Evolutionary conservation across 768 basidiomycete species (phyloP).

Genomic region (Termitomyces eurrhizus): DNA sequence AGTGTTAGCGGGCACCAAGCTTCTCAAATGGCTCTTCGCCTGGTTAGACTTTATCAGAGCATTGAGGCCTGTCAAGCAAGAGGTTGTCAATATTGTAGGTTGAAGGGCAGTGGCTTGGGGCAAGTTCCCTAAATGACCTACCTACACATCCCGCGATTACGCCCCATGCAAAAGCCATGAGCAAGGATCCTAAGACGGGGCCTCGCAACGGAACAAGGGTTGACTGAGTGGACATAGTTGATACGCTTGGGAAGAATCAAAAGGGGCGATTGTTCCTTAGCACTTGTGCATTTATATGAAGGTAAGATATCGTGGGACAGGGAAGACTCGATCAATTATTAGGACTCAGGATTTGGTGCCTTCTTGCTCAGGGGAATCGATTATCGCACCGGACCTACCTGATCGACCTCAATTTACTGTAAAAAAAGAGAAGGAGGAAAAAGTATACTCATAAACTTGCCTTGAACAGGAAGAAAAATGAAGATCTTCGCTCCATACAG

Average conservation of each 20-base stretch:
- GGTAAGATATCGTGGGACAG: neutral
- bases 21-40: conserved; percentile 28
- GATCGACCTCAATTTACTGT: neutral
- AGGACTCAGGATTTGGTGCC: neutral
- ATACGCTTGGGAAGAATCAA: neutral
- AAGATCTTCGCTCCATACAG: neutral
- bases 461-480: neutral
- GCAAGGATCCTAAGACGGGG: conserved; percentile 13
- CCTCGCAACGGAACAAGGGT: conserved; percentile 10
- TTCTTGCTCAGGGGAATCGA: neutral
- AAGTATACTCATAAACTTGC: neutral
- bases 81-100: neutral
- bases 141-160: conserved; percentile 20
- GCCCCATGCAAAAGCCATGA: conserved; percentile 19
- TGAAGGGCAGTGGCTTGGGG: neutral
- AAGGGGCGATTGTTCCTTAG: neutral
- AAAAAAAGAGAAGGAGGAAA: neutral
- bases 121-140: neutral
- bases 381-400: neutral
- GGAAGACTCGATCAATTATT: neutral
- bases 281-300: neutral
- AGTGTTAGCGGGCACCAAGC: conserved; percentile 28
- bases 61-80: conserved; percentile 30
- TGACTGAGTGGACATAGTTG: neutral
- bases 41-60: conserved; percentile 39